Evolutionary conservation across 129 eudicot species (phyloP), one percentile per base, ranked within the genome.

Genomic region (Escallonia rubra): DNA sequence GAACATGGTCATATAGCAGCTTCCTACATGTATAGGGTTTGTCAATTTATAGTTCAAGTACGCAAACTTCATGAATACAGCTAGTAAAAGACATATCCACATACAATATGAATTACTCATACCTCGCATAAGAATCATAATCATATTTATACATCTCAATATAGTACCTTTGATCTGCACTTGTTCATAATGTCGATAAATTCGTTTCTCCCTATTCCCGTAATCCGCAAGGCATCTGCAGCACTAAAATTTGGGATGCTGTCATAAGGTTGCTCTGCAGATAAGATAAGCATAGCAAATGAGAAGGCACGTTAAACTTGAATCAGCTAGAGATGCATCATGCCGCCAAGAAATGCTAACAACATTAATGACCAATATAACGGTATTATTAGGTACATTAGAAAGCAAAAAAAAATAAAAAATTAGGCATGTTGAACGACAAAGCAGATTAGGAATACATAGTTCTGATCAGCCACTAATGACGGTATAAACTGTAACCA

Each of bases 161-260:
- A 10, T 52, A 63, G 41, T 82, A 94, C 99, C 99, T 94, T 94
- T 72, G 99, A 94, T 83, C 92, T 89, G 79, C 99, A 94, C 82
- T 83, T 94, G 83, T 94, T 94, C 99, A 94, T 94, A 77, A 94
- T 94, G 74, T 94, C 99, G 40, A 94, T 94, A 81, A 94, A 94
- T 76, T 94, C 99, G 80, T 94, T 94, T 85, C 99, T 85, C 70
- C 99, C 99, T 61, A 94, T 77, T 51, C 99, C 99, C 23, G 93
- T 89, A 65, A 94, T 85, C 70, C 97, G 86, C 82, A 94, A 83
- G 43, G 99, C 96, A 81, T 94, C 99, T 65, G 99, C 99, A 7
- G 99, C 99, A 75, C 95, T 94, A 76, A 94, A 94, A 76, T 94
- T 94, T 52, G 99, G 99, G 64, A 94, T 94, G 82, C 96, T 91